Conservation (phyloP, 2,329 filamentous ascomycete genomes). For the Helotiales sp. region DNA sequence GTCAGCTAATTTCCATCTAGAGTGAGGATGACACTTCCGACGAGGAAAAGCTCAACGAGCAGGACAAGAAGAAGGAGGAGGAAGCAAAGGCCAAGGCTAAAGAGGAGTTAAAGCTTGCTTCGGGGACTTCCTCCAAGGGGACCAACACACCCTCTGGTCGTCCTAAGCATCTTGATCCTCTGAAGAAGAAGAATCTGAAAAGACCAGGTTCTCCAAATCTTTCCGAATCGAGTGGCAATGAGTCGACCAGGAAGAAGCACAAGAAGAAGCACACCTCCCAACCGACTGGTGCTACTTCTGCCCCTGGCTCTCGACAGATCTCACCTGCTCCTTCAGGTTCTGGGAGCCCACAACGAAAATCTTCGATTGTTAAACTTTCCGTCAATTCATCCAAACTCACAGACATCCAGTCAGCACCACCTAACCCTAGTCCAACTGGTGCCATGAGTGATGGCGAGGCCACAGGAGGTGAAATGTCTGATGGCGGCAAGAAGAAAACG, state of each 20-base stretch:
- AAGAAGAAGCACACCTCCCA: conserved; percentile 64
- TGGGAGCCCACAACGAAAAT: conserved; percentile 29
- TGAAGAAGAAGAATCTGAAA: conserved; percentile 65
- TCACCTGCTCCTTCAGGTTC: conserved; percentile 28
- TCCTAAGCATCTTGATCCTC: conserved; percentile 49
- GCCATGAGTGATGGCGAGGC: conserved; percentile 73
- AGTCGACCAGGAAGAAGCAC: conserved; percentile 79
- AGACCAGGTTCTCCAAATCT: conserved; percentile 82
- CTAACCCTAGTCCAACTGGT: conserved; percentile 42
- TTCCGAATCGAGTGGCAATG: conserved; percentile 86
- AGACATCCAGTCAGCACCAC: conserved; percentile 28
- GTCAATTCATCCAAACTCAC: conserved; percentile 33
- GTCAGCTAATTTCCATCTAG: conserved; percentile 36
- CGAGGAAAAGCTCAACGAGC: conserved; percentile 61
- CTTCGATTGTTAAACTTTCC: conserved; percentile 31
- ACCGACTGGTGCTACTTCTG: conserved; percentile 56
- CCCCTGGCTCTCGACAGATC: conserved; percentile 41
- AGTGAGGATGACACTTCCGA: conserved; percentile 53
- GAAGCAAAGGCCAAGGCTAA: conserved; percentile 56
- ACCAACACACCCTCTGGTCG: conserved; percentile 65
- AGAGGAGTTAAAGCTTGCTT: conserved; percentile 42
- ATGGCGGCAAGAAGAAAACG: conserved; percentile 59
- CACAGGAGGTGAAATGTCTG: conserved; percentile 67
- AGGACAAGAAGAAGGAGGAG: conserved; percentile 60
- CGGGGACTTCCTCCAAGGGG: conserved; percentile 66